Percentiles rank a stretch among this genome's conserved stretches.
Evolutionary conservation across 306 rosid species (phyloP).

Genomic region (Cucurbita moschata): DNA sequence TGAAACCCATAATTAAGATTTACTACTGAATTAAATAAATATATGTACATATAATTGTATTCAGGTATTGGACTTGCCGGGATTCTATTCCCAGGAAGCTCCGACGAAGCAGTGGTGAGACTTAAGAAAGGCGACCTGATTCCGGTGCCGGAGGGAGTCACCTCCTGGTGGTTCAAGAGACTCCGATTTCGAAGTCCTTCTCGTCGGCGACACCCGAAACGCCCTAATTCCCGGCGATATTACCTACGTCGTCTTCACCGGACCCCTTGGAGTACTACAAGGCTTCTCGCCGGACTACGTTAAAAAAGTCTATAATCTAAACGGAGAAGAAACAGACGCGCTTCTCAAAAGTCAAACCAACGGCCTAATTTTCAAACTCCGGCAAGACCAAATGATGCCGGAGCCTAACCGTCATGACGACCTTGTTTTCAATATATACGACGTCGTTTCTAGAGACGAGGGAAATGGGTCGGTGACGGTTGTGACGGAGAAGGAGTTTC

Average conservation of each 20-base stretch:
- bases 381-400: constrained; percentile 16
- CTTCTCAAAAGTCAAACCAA: constrained; percentile 38
- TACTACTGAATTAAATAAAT: no score
- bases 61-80: constrained; percentile 32
- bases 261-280: constrained; percentile 21
- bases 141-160: constrained; percentile 31
- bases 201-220: constrained; percentile 37
- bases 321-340: constrained; percentile 13
- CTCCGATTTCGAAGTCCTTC: constrained; percentile 17
- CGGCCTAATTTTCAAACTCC: constrained; percentile 18
- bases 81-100: constrained; percentile 11
- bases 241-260: constrained; percentile 33
- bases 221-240: constrained; percentile 29
- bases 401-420: constrained; percentile 10
- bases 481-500: constrained; percentile 18
- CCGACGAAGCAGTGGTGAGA: constrained; percentile 31
- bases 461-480: not conserved
- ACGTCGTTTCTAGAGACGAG: not conserved
- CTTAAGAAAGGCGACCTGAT: constrained; percentile 39
- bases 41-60: no score
- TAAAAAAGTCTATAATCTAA: constrained; percentile 10
- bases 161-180: constrained; percentile 78
- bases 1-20: no score
- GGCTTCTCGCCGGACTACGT: constrained; percentile 35
- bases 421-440: constrained; percentile 29